These are phyloP conservation scores for Xerocomus potaroensis DNA, from an alignment of 768 basidiomycete species.

Conservation along the genomic window DNA sequence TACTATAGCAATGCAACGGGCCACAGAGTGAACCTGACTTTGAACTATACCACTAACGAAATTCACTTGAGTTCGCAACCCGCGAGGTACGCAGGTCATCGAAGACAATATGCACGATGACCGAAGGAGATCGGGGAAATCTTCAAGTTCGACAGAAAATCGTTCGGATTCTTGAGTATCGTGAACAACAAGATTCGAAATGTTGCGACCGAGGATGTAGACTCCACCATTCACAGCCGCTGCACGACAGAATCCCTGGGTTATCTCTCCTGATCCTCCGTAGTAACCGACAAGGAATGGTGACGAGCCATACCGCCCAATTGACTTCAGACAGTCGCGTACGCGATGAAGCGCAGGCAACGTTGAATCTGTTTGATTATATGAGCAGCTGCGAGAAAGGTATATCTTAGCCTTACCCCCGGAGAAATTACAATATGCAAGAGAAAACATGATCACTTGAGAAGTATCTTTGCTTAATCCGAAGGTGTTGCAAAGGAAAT, in stretches of 20 bases:
- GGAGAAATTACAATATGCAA: constrained; percentile 63
- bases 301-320: constrained; percentile 82
- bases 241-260: constrained; percentile 86
- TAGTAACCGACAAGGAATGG: constrained; percentile 95
- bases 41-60: constrained; percentile 8
- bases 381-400: constrained; percentile 4
- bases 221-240: constrained; percentile 76
- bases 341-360: constrained; percentile 64
- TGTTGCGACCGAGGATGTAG: constrained; percentile 61
- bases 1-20: constrained; percentile 50
- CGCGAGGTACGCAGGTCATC: constrained; percentile 30
- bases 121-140: constrained; percentile 55
- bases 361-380: constrained; percentile 51
- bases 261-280: constrained; percentile 87
- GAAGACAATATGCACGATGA: constrained; percentile 56
- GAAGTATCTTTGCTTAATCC: constrained; percentile 54
- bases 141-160: constrained; percentile 51
- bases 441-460: constrained; percentile 65
- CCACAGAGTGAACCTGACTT: constrained; percentile 27
- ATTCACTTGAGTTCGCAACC: constrained; percentile 22
- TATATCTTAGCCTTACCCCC: constrained; percentile 42
- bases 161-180: constrained; percentile 7
- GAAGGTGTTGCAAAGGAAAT: constrained; percentile 65
- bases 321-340: constrained; percentile 67
- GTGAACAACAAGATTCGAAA: constrained; percentile 30